A percentile compares a stretch with the other conserved stretches of the same genome.
Evolutionary conservation across 345 rosid genomes (phyloP).

Genomic region (Salix caprea): DNA sequence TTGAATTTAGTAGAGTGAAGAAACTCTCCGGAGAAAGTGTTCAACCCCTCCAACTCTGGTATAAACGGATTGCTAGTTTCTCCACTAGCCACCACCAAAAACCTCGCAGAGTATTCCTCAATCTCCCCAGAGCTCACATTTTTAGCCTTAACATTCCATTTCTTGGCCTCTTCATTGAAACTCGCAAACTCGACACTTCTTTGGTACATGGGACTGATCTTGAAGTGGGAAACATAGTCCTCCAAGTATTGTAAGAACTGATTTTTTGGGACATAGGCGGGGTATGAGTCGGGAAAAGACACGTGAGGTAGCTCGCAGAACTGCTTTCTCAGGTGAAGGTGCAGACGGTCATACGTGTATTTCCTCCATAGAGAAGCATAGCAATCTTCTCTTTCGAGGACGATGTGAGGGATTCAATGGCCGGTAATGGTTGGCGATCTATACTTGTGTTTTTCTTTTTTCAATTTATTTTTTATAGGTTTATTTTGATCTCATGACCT

Average conservation of each 20-base stretch:
- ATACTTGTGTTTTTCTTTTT: no score
- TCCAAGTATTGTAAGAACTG: slow-evolving; percentile 57
- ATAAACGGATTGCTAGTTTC: slow-evolving; percentile 41
- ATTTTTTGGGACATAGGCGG: slow-evolving; percentile 41
- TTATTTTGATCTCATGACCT: no score
- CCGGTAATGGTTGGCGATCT: no score
- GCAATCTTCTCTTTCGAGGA: slow-evolving; percentile 67
- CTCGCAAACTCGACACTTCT: slow-evolving; percentile 47
- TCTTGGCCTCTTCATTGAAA: slow-evolving; percentile 29
- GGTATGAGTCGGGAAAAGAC: slow-evolving; percentile 41
- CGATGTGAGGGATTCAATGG: slow-evolving; percentile 52
- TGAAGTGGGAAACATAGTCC: slow-evolving; percentile 45
- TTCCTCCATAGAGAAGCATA: slow-evolving; percentile 65
- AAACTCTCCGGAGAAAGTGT: slow-evolving; percentile 38
- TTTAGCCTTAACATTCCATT: slow-evolving; percentile 51
- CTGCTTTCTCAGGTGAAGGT: slow-evolving; percentile 61
- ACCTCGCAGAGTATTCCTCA: slow-evolving; percentile 48
- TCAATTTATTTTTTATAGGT: no score
- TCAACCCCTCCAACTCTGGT: slow-evolving; percentile 48
- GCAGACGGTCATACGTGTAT: slow-evolving; percentile 66
- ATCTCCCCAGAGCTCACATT: slow-evolving; percentile 33
- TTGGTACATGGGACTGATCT: slow-evolving; percentile 46
- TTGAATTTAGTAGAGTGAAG: slow-evolving; percentile 54
- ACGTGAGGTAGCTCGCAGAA: slow-evolving; percentile 57
- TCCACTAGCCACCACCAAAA: slow-evolving; percentile 66